Percentiles rank a stretch among this genome's conserved stretches.
Conservation (phyloP, 1,284 basidiomycete species). For the Rugiboletus extremiorientalis region DNA sequence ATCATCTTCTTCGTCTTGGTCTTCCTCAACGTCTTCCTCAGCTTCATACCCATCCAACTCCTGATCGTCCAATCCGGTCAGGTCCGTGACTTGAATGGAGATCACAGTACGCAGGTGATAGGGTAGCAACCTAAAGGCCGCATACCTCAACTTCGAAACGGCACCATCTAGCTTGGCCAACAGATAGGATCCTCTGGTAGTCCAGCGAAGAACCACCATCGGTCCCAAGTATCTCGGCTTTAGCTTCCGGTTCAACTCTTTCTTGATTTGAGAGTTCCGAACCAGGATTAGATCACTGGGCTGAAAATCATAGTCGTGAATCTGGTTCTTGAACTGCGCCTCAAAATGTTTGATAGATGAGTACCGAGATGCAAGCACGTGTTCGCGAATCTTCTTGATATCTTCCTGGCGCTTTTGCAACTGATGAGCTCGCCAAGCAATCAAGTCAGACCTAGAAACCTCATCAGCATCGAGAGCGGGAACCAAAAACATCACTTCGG, state of each 20-base stretch:
- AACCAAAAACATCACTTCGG: neutral
- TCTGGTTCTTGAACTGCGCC: neutral
- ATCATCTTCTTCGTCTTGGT: neutral
- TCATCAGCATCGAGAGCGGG: accelerated
- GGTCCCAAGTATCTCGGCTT: neutral
- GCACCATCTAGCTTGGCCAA: neutral
- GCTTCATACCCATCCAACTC: neutral
- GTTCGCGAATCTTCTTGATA: accelerated
- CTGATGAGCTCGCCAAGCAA: neutral
- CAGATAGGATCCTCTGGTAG: neutral
- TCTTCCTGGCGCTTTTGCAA: neutral
- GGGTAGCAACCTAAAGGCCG: neutral
- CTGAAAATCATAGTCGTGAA: neutral
- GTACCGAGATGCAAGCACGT: neutral
- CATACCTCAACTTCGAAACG: neutral
- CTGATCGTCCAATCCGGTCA: neutral
- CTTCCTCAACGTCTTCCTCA: neutral
- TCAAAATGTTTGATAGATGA: neutral
- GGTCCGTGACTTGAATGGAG: neutral
- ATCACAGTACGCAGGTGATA: neutral
- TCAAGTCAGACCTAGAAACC: neutral
- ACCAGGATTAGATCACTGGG: neutral
- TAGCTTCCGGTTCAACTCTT: neutral
- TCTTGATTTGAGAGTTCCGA: neutral
- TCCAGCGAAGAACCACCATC: neutral